Percentiles rank a stretch among this genome's conserved stretches.
phyloP scores from a whole-genome alignment of 345 rosid species.

The Salix caprea region DNA sequence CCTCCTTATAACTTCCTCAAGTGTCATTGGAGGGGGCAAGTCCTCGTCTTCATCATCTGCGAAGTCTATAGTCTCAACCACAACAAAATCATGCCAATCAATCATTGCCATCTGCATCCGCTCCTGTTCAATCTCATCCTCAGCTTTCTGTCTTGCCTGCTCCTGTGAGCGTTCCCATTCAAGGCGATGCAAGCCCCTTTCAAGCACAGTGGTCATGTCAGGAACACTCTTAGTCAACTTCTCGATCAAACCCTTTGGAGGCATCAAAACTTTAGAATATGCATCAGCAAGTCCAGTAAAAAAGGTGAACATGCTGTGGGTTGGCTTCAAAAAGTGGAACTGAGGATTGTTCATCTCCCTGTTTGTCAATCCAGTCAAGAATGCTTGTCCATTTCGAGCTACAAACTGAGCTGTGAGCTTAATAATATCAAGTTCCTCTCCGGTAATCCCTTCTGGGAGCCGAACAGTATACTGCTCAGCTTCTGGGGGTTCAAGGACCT shows the following conservation, averaged over 20 bases:
- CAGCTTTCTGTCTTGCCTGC: constrained; percentile 80
- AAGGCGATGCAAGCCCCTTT: constrained; percentile 71
- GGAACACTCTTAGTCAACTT: constrained; percentile 51
- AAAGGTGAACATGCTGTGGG: constrained; percentile 80
- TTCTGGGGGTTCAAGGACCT: constrained; percentile 71
- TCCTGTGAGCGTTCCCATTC: constrained; percentile 88
- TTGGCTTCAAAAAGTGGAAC: constrained; percentile 83
- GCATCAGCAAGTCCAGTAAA: constrained; percentile 79
- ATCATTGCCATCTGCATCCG: constrained; percentile 86
- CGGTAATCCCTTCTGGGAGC: constrained; percentile 73
- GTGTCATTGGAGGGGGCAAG: constrained; percentile 79
- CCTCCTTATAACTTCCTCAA: constrained; percentile 76
- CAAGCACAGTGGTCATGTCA: constrained; percentile 75
- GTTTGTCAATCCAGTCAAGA: constrained; percentile 62
- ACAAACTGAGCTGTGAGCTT: constrained; percentile 88
- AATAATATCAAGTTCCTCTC: constrained; percentile 78
- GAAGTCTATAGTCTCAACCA: constrained; percentile 76
- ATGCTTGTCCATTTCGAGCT: constrained; percentile 72
- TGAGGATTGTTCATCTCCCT: constrained; percentile 70
- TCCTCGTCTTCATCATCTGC: constrained; percentile 90
- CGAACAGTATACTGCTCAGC: constrained; percentile 70
- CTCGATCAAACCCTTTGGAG: constrained; percentile 62
- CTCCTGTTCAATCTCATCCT: constrained; percentile 85
- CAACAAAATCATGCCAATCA: constrained; percentile 93
- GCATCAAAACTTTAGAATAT: constrained; percentile 72